Conservation (phyloP, 495 filamentous ascomycete species). For the Pyrenopolyporus hunteri region DNA sequence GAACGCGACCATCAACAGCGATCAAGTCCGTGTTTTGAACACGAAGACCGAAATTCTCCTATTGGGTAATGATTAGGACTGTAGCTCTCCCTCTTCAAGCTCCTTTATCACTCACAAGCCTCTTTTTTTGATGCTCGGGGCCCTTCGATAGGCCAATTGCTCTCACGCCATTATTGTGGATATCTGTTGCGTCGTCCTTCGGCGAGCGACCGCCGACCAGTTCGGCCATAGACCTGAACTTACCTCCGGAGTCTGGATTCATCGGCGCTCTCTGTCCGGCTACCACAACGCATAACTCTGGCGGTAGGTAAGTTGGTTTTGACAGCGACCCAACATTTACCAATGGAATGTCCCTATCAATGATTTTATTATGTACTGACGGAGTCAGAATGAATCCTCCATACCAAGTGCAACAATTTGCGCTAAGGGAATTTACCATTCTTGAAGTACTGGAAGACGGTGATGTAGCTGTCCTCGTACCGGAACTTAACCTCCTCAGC, state of each 20-base stretch:
- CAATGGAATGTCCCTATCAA: conserved; percentile 51
- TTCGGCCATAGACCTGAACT: too few species aligned
- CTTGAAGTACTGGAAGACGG: conserved; percentile 60
- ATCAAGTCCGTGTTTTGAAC: neutral
- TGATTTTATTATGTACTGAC: neutral
- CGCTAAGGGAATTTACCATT: neutral
- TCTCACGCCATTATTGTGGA: conserved; percentile 33
- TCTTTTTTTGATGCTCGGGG: neutral
- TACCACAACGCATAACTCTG: conserved; percentile 63
- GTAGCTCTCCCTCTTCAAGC: neutral
- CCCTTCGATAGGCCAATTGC: neutral
- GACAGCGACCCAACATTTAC: conserved; percentile 66
- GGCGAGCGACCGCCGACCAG: too few species aligned
- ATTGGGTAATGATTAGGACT: neutral
- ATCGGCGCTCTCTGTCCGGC: conserved; percentile 64
- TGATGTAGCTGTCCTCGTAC: conserved; percentile 46
- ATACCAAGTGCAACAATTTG: neutral
- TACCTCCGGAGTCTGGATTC: conserved; percentile 60
- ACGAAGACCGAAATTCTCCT: neutral
- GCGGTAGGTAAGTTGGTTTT: conserved; percentile 64
- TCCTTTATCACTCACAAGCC: neutral
- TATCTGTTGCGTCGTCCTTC: conserved; percentile 65
- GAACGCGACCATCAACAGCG: neutral
- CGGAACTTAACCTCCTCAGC: neutral
- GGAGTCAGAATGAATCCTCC: neutral